Conservation (phyloP, 805 yeast genomes). For the Clavispora carvajalis region DNA sequence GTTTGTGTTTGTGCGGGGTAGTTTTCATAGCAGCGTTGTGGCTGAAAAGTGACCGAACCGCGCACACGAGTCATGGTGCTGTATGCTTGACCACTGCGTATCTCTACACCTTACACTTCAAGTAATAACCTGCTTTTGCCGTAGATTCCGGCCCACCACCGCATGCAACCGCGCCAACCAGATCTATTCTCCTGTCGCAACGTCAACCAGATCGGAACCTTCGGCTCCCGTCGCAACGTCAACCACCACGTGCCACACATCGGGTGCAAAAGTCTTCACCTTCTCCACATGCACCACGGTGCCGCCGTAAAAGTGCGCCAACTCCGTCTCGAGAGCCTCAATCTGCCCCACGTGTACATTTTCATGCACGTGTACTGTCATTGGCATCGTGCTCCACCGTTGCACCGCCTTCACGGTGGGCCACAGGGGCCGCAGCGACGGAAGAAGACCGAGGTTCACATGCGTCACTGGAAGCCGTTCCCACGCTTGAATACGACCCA, state of each 20-base stretch:
- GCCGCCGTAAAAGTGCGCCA: constrained; percentile 15
- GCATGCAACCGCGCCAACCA: too few relatives aligned
- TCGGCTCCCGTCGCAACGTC: constrained; percentile 13
- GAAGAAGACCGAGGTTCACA: constrained; percentile 75
- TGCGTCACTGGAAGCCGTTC: constrained; percentile 40
- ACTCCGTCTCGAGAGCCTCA: constrained; percentile 19
- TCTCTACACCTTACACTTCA: too few relatives aligned
- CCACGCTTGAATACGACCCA: constrained; percentile 30
- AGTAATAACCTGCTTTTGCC: too few relatives aligned
- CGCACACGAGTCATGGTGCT: too few relatives aligned
- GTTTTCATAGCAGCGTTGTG: too few relatives aligned
- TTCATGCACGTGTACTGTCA: constrained; percentile 67
- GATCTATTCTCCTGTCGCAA: too few relatives aligned
- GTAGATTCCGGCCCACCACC: too few relatives aligned
- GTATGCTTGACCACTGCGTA: too few relatives aligned
- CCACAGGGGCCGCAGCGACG: constrained; percentile 66
- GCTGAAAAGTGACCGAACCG: too few relatives aligned
- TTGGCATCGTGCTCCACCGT: constrained; percentile 10
- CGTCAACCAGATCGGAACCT: not conserved
- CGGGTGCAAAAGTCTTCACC: constrained; percentile 86
- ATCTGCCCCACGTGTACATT: constrained; percentile 51
- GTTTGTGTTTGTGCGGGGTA: too few relatives aligned
- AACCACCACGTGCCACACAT: constrained; percentile 68
- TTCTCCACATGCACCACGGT: constrained; percentile 45
- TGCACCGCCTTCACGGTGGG: constrained; percentile 25